A percentile compares a stretch with the other conserved stretches of the same genome.
phyloP scores from a whole-genome alignment of 257 asterid species.

The Gentiana straminea region DNA sequence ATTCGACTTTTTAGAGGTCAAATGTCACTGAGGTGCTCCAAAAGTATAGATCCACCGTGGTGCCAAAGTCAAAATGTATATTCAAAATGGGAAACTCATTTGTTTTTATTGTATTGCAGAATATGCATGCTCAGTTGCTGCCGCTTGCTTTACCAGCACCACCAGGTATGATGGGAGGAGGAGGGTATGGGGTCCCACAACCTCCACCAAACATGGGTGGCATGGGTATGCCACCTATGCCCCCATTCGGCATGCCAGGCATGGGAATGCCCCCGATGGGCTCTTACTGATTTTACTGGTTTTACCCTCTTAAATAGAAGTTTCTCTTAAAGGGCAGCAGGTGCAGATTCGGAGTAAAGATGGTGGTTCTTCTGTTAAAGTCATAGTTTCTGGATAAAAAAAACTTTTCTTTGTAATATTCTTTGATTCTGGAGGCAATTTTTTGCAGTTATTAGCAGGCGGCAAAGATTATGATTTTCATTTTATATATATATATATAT shows the following conservation, averaged over 20 bases:
- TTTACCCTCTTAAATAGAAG: too few species aligned
- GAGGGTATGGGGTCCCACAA: conserved; percentile 50
- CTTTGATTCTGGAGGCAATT: conserved; percentile 58
- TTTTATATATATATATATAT: neutral
- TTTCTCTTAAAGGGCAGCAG: conserved; percentile 12
- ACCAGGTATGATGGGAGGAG: conserved; percentile 72
- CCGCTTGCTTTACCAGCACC: conserved; percentile 99
- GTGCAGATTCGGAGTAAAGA: conserved; percentile 17
- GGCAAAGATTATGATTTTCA: conserved; percentile 33
- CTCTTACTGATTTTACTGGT: conserved; percentile 40
- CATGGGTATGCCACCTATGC: conserved; percentile 96
- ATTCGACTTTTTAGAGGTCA: too few species aligned
- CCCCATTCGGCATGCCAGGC: conserved; percentile 94
- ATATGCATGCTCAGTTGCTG: conserved; percentile 90
- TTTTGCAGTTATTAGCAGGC: conserved; percentile 63
- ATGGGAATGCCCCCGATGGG: conserved; percentile 84
- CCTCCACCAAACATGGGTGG: conserved; percentile 63
- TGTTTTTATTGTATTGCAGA: conserved; percentile 41
- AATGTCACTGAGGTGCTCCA: too few species aligned
- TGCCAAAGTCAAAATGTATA: too few species aligned
- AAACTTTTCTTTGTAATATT: conserved; percentile 50
- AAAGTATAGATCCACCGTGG: too few species aligned
- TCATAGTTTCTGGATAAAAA: conserved; percentile 47
- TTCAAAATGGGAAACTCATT: conserved; percentile 1
- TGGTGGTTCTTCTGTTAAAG: conserved; percentile 17